Percentiles rank a stretch among this genome's conserved stretches.
phyloP scores from a whole-genome alignment of 2,329 filamentous ascomycete species.

The Beauveria australis region DNA sequence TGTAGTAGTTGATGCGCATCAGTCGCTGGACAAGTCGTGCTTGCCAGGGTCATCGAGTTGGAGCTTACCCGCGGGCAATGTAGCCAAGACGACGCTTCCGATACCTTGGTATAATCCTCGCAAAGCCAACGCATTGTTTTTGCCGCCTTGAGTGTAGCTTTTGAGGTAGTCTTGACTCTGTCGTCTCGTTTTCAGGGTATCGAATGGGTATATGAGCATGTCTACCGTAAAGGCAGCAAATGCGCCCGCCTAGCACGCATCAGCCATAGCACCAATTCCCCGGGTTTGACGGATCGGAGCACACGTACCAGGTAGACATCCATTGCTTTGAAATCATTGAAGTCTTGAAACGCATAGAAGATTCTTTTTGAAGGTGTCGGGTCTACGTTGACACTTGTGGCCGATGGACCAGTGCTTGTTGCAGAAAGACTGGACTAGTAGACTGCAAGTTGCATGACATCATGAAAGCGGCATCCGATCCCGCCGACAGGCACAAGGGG shows the following conservation, averaged over 20 bases:
- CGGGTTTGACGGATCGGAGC: background rate
- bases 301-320: slow-evolving; percentile 26
- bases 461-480: slow-evolving; percentile 5
- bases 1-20: slow-evolving; percentile 22
- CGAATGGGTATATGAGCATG: slow-evolving; percentile 76
- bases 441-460: background rate
- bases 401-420: background rate
- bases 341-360: background rate
- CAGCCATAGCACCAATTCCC: background rate
- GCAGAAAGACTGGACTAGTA: background rate
- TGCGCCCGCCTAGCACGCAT: slow-evolving; percentile 61
- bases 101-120: slow-evolving; percentile 80
- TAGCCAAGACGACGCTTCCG: slow-evolving; percentile 76
- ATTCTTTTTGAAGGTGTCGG: background rate
- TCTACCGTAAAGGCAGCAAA: slow-evolving; percentile 81
- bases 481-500: background rate
- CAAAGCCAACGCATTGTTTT: slow-evolving; percentile 41
- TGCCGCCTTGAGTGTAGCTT: slow-evolving; percentile 51
- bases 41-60: background rate
- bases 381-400: background rate
- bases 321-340: slow-evolving; percentile 13
- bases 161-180: slow-evolving; percentile 70
- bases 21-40: background rate
- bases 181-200: slow-evolving; percentile 81
- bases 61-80: slow-evolving; percentile 67